Evolutionary conservation across 192 early-diverging fungal genomes (phyloP).

Genomic region (Coemansia umbellata): DNA sequence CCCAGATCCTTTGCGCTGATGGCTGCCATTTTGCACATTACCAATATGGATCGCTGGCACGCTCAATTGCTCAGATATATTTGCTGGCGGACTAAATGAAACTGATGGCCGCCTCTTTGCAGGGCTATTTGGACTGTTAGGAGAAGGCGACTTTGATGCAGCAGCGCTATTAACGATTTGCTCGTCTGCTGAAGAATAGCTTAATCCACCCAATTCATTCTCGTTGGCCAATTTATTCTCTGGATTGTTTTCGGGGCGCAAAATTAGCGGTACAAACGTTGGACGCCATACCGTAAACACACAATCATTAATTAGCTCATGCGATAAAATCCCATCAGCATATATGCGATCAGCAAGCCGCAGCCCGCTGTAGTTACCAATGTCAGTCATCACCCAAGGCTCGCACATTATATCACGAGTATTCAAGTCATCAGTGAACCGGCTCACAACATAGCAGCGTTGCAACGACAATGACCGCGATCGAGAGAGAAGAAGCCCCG

Average conservation of each 20-base stretch:
- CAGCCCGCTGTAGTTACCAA: constrained; percentile 47
- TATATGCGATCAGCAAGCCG: constrained; percentile 46
- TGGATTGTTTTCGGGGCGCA: constrained; percentile 11
- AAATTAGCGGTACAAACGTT: constrained; percentile 29
- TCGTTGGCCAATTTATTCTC: not conserved
- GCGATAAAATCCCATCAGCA: constrained; percentile 40
- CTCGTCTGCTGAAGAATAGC: constrained; percentile 19
- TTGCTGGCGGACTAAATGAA: constrained; percentile 1
- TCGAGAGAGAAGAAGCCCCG: constrained; percentile 16
- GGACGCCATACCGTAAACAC: constrained; percentile 50
- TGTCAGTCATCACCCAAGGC: constrained; percentile 51
- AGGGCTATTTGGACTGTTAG: too few species aligned
- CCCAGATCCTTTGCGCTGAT: constrained; percentile 12
- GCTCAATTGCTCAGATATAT: not conserved
- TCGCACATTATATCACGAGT: constrained; percentile 45
- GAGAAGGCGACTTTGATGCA: constrained; percentile 1
- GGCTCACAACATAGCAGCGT: constrained; percentile 47
- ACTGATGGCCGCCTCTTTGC: constrained; percentile 6
- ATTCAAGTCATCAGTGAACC: constrained; percentile 36
- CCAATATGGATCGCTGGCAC: not conserved
- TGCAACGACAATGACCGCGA: constrained; percentile 34
- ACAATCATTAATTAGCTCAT: constrained; percentile 47
- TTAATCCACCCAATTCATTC: constrained; percentile 2
- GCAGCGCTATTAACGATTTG: not conserved
- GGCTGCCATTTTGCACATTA: not conserved